These are phyloP conservation scores for Hymenoscyphus fraxineus DNA, from an alignment of 2,329 filamentous ascomycete genomes.

Conservation along the genomic window DNA sequence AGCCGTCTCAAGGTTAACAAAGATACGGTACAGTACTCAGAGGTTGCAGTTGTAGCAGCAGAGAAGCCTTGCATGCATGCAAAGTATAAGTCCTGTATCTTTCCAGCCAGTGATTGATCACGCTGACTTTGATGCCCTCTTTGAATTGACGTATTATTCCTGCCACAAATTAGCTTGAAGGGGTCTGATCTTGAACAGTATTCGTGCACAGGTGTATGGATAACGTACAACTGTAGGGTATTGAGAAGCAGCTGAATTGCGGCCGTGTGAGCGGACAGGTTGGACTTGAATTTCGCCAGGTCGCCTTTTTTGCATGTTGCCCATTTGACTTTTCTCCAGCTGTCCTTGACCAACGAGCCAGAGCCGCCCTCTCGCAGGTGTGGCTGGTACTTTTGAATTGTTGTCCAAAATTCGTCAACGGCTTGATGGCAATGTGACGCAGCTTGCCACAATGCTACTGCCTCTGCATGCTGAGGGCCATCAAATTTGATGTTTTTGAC, in stretches of 20 bases:
- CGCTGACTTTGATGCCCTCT: background rate
- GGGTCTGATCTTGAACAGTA: too few species aligned
- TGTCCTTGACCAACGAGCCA: slow-evolving; percentile 19
- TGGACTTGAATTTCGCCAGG: slow-evolving; percentile 26
- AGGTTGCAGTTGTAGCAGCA: background rate
- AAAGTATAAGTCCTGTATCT: slow-evolving; percentile 22
- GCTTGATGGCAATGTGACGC: slow-evolving; percentile 28
- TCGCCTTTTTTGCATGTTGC: slow-evolving; percentile 32
- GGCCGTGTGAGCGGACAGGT: slow-evolving; percentile 24
- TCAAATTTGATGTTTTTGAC: slow-evolving; percentile 30
- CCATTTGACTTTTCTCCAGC: slow-evolving; percentile 32
- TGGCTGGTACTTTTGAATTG: slow-evolving; percentile 29
- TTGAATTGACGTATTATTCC: background rate
- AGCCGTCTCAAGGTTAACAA: background rate
- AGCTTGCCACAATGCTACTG: slow-evolving; percentile 26
- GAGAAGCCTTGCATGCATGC: slow-evolving; percentile 20
- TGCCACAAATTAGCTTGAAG: background rate
- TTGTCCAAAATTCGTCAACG: slow-evolving; percentile 30
- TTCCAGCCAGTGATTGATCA: background rate
- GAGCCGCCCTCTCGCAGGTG: slow-evolving; percentile 18
- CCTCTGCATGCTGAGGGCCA: slow-evolving; percentile 20
- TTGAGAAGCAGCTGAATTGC: background rate
- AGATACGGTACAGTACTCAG: background rate
- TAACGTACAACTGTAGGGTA: slow-evolving; percentile 5
- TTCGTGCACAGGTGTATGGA: background rate